phyloP scores from a whole-genome alignment of 306 rosid genomes.

The Rosa persica region DNA sequence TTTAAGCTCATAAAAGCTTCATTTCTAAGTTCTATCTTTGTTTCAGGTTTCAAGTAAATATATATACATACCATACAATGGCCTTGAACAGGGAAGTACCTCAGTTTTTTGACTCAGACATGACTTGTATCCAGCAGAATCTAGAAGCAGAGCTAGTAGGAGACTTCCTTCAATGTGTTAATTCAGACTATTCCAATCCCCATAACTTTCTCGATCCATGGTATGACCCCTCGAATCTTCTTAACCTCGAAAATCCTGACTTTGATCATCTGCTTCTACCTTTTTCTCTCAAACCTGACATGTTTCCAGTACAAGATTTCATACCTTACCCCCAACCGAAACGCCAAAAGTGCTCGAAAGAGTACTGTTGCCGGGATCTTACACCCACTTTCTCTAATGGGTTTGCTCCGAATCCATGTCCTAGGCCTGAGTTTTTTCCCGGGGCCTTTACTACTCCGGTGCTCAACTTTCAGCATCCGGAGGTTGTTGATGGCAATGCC shows the following conservation, averaged over 20 bases:
- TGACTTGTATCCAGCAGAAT: slow-evolving; percentile 10
- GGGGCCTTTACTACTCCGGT: background rate
- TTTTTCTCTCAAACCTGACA: background rate
- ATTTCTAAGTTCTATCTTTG: background rate
- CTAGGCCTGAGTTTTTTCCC: background rate
- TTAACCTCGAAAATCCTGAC: background rate
- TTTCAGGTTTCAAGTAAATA: background rate
- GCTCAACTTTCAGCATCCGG: background rate
- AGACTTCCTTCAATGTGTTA: background rate
- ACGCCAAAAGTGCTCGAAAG: slow-evolving; percentile 4
- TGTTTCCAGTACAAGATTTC: background rate
- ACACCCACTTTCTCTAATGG: background rate
- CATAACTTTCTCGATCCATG: background rate
- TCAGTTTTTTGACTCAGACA: slow-evolving; percentile 1
- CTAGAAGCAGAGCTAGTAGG: slow-evolving; percentile 11
- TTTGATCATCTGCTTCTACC: background rate
- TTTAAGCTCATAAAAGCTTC: background rate
- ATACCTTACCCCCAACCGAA: background rate
- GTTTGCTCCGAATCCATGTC: background rate
- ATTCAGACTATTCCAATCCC: slow-evolving; percentile 4
- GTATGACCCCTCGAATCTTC: background rate
- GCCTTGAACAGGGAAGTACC: background rate
- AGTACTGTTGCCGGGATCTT: background rate
- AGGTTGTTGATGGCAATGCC: background rate
- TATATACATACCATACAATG: background rate